Evolutionary conservation across 2,329 filamentous ascomycete species (phyloP).

Genomic region (Alternaria conjuncta): DNA sequence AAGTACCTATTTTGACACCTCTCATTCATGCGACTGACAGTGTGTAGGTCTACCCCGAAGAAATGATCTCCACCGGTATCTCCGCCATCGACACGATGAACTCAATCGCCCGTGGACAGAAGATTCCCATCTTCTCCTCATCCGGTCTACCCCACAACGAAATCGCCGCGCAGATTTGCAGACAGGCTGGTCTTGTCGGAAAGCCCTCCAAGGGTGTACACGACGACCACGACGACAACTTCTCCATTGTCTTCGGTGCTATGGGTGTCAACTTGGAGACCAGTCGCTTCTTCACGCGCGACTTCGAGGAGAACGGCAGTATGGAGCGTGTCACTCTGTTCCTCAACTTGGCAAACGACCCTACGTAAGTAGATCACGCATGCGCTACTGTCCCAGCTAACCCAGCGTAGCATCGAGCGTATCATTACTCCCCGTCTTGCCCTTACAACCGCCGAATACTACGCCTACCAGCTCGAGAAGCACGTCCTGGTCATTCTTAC

Average conservation of each 20-base stretch:
- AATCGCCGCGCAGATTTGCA: constrained; percentile 98
- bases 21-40: constrained; percentile 31
- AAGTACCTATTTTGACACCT: constrained; percentile 45
- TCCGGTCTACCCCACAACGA: constrained; percentile 99
- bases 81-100: constrained; percentile 98
- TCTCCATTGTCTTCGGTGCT: constrained; percentile 98
- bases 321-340: constrained; percentile 97
- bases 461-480: constrained; percentile 99
- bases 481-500: constrained; percentile 99
- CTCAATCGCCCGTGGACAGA: constrained; percentile 93
- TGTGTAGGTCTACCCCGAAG: constrained; percentile 89
- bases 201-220: constrained; percentile 94
- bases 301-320: constrained; percentile 99
- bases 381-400: constrained; percentile 23
- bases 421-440: constrained; percentile 99
- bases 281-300: constrained; percentile 95
- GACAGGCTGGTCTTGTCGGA: constrained; percentile 92
- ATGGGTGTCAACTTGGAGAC: constrained; percentile 99
- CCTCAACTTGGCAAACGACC: constrained; percentile 98
- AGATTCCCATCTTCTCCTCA: constrained; percentile 99
- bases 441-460: constrained; percentile 98
- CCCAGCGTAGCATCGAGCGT: constrained; percentile 80
- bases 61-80: constrained; percentile 99
- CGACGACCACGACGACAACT: constrained; percentile 98
- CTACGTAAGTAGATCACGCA: constrained; percentile 72